Evolutionary conservation across 2,329 filamentous ascomycete genomes (phyloP).

Genomic region (Aspergillus fumigatiaffinis): DNA sequence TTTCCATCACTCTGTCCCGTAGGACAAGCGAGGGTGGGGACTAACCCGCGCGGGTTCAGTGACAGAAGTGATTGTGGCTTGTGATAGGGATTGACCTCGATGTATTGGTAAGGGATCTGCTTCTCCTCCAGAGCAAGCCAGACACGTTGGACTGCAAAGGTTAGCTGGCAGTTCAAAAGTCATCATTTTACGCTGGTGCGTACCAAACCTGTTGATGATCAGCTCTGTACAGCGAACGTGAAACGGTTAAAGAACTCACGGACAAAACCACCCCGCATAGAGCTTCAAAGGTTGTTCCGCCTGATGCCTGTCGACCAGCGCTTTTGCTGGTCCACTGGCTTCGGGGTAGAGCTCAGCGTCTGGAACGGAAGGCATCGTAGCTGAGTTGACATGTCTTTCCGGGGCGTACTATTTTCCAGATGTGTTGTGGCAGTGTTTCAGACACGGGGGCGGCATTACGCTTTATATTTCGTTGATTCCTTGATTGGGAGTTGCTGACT

Average conservation of each 20-base stretch:
- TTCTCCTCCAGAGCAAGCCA: conserved; percentile 75
- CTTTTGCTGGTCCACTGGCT: conserved; percentile 44
- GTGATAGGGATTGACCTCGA: conserved; percentile 74
- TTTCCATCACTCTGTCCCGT: conserved; percentile 20
- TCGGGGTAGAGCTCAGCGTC: conserved; percentile 44
- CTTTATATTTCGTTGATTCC: too few species aligned
- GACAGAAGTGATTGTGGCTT: conserved; percentile 65
- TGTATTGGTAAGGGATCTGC: conserved; percentile 67
- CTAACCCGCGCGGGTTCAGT: conserved; percentile 70
- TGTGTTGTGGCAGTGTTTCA: too few species aligned
- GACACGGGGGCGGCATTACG: too few species aligned
- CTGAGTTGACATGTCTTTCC: too few species aligned
- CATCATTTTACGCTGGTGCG: neutral
- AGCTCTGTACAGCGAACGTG: neutral
- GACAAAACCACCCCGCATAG: conserved; percentile 73
- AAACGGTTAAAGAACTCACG: conserved; percentile 30
- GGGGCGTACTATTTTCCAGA: too few species aligned
- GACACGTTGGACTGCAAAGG: conserved; percentile 55
- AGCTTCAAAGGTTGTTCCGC: conserved; percentile 50
- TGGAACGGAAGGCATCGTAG: conserved; percentile 28
- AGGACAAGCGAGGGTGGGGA: conserved; percentile 59
- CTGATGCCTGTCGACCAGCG: conserved; percentile 30
- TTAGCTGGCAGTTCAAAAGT: conserved; percentile 1
- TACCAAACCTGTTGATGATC: conserved; percentile 30
- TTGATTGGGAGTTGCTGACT: too few species aligned